Evolutionary conservation across 768 basidiomycete genomes (phyloP), one percentile per base, ranked within the genome.

Genomic region (Termitomyces eurrhizus): DNA sequence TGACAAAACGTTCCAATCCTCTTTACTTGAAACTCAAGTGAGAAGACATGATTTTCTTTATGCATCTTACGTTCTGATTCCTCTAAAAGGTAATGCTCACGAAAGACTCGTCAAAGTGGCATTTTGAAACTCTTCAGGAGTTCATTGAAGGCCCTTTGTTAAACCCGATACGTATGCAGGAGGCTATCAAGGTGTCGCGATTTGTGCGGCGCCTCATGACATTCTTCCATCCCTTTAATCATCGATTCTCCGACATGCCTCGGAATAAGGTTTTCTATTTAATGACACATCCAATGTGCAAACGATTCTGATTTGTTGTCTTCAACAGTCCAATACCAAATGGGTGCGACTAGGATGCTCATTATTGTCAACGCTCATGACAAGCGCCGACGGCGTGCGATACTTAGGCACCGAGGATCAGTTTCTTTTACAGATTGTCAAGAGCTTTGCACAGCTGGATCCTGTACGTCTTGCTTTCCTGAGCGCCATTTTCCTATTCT

Each of bases 101-200:
- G 11, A 95, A 93, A 69, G 95, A 98, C 65, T 86, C 92, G 62
- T 83, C 84, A 6, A 94, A 91, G 66, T 99, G 97, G 97, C 91
- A 90, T 66, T 93, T 90, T 69, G 95, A 98, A 12, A 83, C 87
- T 21, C 77, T 98, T 56, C 85, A 91, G 65, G 94, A 95, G 44
- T 77, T 98, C 9, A 82, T 98, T 33, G 94, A 98, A 66, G 97
- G 97, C 0, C 94, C 96, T 2, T 75, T 99, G 58, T 78, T 95
- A 51, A 96, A 95, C 67, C 88, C 93, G 2, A 92, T 92, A 69
- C 80, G 97, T 41, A 81, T 98, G 71, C 96, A 99, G 69, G 97
- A 99, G 73, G 93, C 93, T 3, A 92, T 96, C 69, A 90, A 88
- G 69, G 93, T 88, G 14, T 88, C 91, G 13, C 86, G 92, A 64